Evolutionary conservation across 192 early-diverging fungal genomes (phyloP).

Genomic region (Backusella circina): DNA sequence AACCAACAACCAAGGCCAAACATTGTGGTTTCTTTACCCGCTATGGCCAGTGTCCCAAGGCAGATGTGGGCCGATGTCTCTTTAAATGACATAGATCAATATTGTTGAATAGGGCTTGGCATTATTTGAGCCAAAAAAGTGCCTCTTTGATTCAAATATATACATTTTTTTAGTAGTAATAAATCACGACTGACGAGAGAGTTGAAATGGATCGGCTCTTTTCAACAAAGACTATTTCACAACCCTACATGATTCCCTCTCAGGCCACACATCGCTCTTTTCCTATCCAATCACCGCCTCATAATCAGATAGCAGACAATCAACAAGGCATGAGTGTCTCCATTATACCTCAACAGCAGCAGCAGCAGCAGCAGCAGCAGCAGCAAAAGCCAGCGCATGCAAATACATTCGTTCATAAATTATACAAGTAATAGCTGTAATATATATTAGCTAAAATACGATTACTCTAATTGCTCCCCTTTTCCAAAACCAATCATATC

Average conservation of each 20-base stretch:
- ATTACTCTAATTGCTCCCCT: no score
- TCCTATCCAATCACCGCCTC: conserved; percentile 11
- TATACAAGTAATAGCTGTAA: conserved; percentile 28
- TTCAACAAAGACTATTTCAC: not conserved
- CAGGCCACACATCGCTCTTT: conserved; percentile 4
- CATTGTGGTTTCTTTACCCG: conserved; percentile 28
- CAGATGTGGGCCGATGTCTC: conserved; percentile 7
- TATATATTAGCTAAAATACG: not conserved
- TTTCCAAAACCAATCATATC: not conserved
- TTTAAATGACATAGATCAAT: not conserved
- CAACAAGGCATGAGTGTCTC: not conserved
- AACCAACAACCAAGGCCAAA: not conserved
- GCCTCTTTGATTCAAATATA: not conserved
- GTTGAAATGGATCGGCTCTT: conserved; percentile 1
- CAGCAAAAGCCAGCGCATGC: conserved; percentile 3
- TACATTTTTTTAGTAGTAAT: not conserved
- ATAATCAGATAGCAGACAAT: conserved; percentile 1
- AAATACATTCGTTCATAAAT: conserved; percentile 36
- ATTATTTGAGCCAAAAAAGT: not conserved
- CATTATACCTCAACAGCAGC: conserved; percentile 8
- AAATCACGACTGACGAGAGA: not conserved
- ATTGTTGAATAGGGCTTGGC: conserved; percentile 2
- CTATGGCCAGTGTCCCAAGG: conserved; percentile 36
- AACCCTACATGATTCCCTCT: conserved; percentile 3
- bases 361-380: conserved; percentile 10